phyloP scores from a whole-genome alignment of 805 yeast genomes.

The Cyberlindnera lachancei region DNA sequence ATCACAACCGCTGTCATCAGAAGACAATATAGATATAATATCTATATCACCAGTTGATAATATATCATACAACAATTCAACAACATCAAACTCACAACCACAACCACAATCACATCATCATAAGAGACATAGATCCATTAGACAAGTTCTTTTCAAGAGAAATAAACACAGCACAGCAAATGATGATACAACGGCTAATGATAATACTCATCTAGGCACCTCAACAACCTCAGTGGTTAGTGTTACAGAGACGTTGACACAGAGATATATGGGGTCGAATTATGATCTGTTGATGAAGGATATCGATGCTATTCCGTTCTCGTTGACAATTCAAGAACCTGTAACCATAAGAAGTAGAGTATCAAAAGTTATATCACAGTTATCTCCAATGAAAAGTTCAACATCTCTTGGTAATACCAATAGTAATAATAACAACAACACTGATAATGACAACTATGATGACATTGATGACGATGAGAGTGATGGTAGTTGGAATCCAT shows the following conservation, averaged over 20 bases:
- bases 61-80: too few relatives aligned
- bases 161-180: too few relatives aligned
- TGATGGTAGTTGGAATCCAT: conserved; percentile 16
- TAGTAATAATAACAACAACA: too few relatives aligned
- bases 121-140: conserved; percentile 4
- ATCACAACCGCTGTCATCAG: background rate
- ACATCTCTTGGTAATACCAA: conserved; percentile 1
- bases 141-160: too few relatives aligned
- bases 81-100: too few relatives aligned
- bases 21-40: too few relatives aligned
- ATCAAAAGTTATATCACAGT: conserved; percentile 7
- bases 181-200: too few relatives aligned
- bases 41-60: too few relatives aligned
- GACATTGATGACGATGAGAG: conserved; percentile 2
- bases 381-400: conserved; percentile 15
- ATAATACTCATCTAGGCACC: too few relatives aligned
- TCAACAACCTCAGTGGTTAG: conserved; percentile 3
- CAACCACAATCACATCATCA: too few relatives aligned
- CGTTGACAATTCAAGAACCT: conserved; percentile 10
- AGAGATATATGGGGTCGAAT: conserved; percentile 17
- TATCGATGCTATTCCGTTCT: conserved; percentile 20
- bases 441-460: too few relatives aligned
- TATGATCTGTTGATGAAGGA: conserved; percentile 18
- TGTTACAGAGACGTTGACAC: conserved; percentile 20
- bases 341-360: conserved; percentile 5